These are phyloP conservation scores for Penicillium soppii DNA, from an alignment of 495 filamentous ascomycete genomes.

Conservation along the genomic window DNA sequence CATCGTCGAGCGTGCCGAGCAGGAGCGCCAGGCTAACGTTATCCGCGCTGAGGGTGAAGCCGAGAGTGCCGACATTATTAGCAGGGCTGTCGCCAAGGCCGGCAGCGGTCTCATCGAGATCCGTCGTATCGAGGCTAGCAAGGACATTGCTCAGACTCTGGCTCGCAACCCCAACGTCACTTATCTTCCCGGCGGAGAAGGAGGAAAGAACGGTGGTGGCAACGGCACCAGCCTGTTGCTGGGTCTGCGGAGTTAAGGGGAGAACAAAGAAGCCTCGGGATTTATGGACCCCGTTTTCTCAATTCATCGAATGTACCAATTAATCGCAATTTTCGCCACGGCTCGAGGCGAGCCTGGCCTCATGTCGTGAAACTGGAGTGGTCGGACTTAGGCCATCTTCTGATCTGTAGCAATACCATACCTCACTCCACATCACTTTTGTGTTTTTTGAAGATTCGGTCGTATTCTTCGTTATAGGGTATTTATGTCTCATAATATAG, in stretches of 20 bases:
- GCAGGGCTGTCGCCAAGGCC: conserved; percentile 83
- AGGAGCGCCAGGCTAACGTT: conserved; percentile 97
- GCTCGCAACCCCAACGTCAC: conserved; percentile 92
- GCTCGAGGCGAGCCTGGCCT: conserved; percentile 20
- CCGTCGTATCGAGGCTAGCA: conserved; percentile 92
- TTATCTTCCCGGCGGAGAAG: conserved; percentile 79
- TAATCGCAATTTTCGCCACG: conserved; percentile 23
- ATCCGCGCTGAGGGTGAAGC: conserved; percentile 97
- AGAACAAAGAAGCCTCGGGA: conserved; percentile 9
- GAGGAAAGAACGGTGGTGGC: conserved; percentile 61
- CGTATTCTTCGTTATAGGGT: conserved; percentile 7
- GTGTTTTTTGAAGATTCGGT: conserved; percentile 13
- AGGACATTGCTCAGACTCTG: conserved; percentile 91
- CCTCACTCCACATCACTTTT: conserved; percentile 23
- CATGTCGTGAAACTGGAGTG: conserved; percentile 28
- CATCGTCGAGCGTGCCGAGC: conserved; percentile 98
- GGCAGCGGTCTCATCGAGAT: conserved; percentile 95
- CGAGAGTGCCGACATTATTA: conserved; percentile 92
- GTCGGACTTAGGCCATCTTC: conserved; percentile 23
- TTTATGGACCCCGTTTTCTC: conserved; percentile 23
- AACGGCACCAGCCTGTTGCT: conserved; percentile 61
- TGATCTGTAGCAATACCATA: conserved; percentile 48
- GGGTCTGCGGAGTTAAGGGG: conserved; percentile 52
- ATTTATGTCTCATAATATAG: conserved; percentile 7
- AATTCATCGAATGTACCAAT: conserved; percentile 29